Evolutionary conservation across 148 eudicot genomes (phyloP), one percentile per base, ranked within the genome.

Genomic region (Persicaria maculosa): DNA sequence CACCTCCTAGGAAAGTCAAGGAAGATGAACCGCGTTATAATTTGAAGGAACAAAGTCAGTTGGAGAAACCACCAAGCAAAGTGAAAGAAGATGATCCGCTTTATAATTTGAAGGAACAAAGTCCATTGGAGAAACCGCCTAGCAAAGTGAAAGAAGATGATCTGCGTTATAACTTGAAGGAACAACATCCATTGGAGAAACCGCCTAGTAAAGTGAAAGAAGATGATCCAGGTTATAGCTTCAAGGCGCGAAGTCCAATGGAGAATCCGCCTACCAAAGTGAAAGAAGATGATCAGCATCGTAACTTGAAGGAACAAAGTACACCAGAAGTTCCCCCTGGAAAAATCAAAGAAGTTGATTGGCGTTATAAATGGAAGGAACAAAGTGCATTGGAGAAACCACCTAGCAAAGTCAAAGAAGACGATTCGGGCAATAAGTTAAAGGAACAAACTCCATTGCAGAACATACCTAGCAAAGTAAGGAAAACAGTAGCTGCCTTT

Each of bases 401-500:
- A 65, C 84, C 96, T 50, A 88, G 70, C 19, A 31, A 31, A 31
- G 36, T 31, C 36, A 31, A 31, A 31, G 36, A 31, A 31, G 36
- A 31, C 36, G 36, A 31, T 31, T 31, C 36, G 36, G 36, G 36
- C 1, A 31, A 31, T 31, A 31, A 31, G 36, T 31, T 31, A 31
- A 31, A 31, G 36, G 36, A 79, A 80, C 87, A 67, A 78, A 77
- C 59, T 72, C 79, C 83, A 20, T 59, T 75, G 72, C 77, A 80
- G 55, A 92, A 73, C 82, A 77, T 81, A 55, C 85, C 96, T 54
- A 87, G 81, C 85, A 83, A 73, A 77, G 90, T 93, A 80, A 88
- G 84, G 85, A 86, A 89, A 77, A 84, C 87, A 89, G 83, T 85
- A 53, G 86, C 78, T 81, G 95, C 90, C 76, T 88, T 91, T 78